Evolutionary conservation across 83 land plant species (phyloP), one percentile per base, ranked within the genome.

Genomic region (Larix sibirica): DNA sequence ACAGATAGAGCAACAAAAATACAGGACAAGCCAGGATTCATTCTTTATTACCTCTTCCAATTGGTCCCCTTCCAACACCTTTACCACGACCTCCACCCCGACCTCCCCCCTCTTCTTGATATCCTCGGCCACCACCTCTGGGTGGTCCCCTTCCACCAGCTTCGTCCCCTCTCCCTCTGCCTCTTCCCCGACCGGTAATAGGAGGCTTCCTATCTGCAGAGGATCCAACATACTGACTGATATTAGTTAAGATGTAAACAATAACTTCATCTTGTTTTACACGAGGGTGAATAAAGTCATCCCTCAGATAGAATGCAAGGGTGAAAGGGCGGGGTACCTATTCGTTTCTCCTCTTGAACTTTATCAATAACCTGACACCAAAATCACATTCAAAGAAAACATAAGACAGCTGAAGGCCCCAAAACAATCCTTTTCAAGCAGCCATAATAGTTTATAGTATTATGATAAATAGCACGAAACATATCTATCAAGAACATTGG

Each of bases 271-370:
- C 33, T 10, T n/a, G 33, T 20, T 38, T 31, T 17, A 24, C 4
- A 82, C 17, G 65, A 6, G 77, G 44, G 13, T 68, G 26, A 17
- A 82, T 36, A 81, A 16, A 82, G 12, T 8, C n/a, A 70, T 50
- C 13, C 10, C 47, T 63, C 36, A 70, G 81, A 78, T 10, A 38
- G 79, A 47, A 21, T 1, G 4, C 16, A 47, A 24, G 36, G 10
- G 67, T 64, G 6, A 64, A 64, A 64, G 9, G 21, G 26, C 18
- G 21, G 6, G 14, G 17, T 89, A 97, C 99, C 99, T 83, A 94
- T 56, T 4, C 99, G 91, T 81, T 90, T 94, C 81, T 97, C 98
- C 84, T 97, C 99, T 81, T 95, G 99, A 86, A 97, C 99, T 80
- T 97, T 97, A 66, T 97, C 98, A 82, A 97, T 97, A 1, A 95